phyloP scores from a whole-genome alignment of 2,329 filamentous ascomycete genomes.

The Exophiala oligosperma region DNA sequence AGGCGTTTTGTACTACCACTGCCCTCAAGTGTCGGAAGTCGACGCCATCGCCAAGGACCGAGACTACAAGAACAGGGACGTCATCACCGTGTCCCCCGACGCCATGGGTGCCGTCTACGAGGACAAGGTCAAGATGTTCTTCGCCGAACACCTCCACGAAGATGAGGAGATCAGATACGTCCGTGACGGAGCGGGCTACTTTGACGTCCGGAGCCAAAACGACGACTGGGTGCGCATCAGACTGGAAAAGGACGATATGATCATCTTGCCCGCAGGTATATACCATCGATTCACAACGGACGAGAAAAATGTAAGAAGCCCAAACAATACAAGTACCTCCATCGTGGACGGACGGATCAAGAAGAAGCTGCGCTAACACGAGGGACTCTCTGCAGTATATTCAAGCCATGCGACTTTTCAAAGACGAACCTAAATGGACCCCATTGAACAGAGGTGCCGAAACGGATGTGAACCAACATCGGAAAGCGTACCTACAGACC shows the following conservation, averaged over 20 bases:
- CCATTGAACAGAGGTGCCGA: conserved; percentile 78
- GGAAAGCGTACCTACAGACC: conserved; percentile 70
- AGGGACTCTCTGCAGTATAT: conserved; percentile 65
- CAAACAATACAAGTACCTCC: neutral
- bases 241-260: conserved; percentile 82
- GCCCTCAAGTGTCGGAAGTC: conserved; percentile 65
- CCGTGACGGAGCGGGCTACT: conserved; percentile 82
- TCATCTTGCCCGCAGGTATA: conserved; percentile 91
- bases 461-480: conserved; percentile 74
- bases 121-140: conserved; percentile 90
- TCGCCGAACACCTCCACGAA: conserved; percentile 93
- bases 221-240: conserved; percentile 89
- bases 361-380: conserved; percentile 9
- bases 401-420: conserved; percentile 93
- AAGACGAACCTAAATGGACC: conserved; percentile 98
- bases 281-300: conserved; percentile 98
- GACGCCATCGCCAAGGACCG: conserved; percentile 72
- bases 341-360: neutral
- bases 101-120: conserved; percentile 88
- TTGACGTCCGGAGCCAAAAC: conserved; percentile 80
- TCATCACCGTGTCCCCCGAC: conserved; percentile 82
- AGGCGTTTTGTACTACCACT: conserved; percentile 76
- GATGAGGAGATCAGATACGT: conserved; percentile 99
- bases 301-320: conserved; percentile 73
- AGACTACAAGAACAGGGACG: conserved; percentile 90